Percentiles rank a stretch among this genome's conserved stretches.
Evolutionary conservation across 805 yeast genomes (phyloP).

Genomic region (Kluyveromyces starmeri): DNA sequence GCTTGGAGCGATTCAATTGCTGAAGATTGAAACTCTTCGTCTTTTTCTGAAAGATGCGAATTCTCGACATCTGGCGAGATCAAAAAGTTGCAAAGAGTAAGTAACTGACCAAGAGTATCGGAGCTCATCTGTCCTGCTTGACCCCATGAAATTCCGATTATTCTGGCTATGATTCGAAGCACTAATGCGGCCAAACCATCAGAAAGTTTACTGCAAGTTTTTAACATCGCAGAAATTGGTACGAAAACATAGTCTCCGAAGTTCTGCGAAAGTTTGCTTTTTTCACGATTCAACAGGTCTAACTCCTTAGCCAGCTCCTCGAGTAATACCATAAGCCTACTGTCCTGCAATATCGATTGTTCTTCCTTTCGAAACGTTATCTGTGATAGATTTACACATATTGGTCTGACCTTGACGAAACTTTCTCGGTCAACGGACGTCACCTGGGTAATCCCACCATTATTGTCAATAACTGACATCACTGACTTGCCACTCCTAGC

Average conservation of each 20-base stretch:
- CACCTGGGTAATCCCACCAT: neutral
- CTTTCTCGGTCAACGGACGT: neutral
- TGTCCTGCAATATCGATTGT: conserved; percentile 27
- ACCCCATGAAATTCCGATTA: conserved; percentile 44
- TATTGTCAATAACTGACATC: too few relatives aligned
- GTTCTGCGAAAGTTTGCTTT: conserved; percentile 26
- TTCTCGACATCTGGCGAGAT: conserved; percentile 29
- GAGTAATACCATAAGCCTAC: conserved; percentile 27
- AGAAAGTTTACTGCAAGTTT: conserved; percentile 39
- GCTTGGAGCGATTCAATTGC: conserved; percentile 28
- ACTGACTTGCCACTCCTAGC: too few relatives aligned
- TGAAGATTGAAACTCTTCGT: conserved; percentile 32
- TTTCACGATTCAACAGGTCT: conserved; percentile 7
- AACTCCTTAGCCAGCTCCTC: conserved; percentile 27
- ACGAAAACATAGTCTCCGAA: conserved; percentile 56
- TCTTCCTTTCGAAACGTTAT: conserved; percentile 35
- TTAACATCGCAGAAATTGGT: conserved; percentile 48
- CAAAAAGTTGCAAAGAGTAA: conserved; percentile 38
- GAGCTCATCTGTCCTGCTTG: conserved; percentile 29
- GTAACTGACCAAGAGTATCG: conserved; percentile 36
- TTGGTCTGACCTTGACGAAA: conserved; percentile 27
- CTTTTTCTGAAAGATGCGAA: conserved; percentile 16
- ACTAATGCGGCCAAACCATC: conserved; percentile 38
- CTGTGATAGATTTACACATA: conserved; percentile 38
- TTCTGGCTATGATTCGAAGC: conserved; percentile 31